Evolutionary conservation across 345 rosid species (phyloP), one percentile per base, ranked within the genome.

Genomic region (Eucalyptus erythrocorys): DNA sequence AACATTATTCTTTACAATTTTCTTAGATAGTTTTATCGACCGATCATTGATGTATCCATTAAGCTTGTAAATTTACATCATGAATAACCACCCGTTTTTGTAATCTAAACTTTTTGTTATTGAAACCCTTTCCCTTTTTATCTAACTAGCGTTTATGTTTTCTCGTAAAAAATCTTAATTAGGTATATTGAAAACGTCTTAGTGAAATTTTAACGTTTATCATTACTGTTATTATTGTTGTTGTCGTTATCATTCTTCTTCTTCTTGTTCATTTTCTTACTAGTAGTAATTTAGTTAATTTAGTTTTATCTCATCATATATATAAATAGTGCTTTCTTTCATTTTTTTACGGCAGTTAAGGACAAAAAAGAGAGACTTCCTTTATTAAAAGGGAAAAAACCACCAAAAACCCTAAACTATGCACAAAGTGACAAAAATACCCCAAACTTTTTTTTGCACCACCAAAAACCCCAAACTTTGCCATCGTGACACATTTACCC

Each of bases 61-160:
- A 59, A 59, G 32, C 32, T 27, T 12, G 16, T 59, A 27, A 61
- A 61, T 30, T 64, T 14, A 64, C 76, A 64, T 64, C 17, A 3
- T 30, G 19, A 64, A n/a, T 7, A 13, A 64, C 19, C n/a, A 64
- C 5, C 2, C 0, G 0, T 64, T 64, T 7, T n/a, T 30, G 17
- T 13, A 14, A 64, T 64, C 71, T 30, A 7, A 64, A 13, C 19
- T 30, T 61, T 30, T 61, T 61, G 5, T 61, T 30, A 61, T 4
- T 6, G 71, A 61, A 61, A 61, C 34, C 71, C 1, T 13, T 30
- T 30, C 71, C 9, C 16, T 30, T 61, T 30, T 61, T 61, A 61
- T 30, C 8, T 30, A 6, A 30, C 3, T 14, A 61, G 37, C 9
- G 10, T 61, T 13, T 64, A 13, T 64, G 68, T 64, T 64, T n/a